A percentile compares a stretch with the other conserved stretches of the same genome.
These are phyloP conservation scores for Aspergillus ellipticus DNA, from an alignment of 495 filamentous ascomycete genomes.

Conservation along the genomic window DNA sequence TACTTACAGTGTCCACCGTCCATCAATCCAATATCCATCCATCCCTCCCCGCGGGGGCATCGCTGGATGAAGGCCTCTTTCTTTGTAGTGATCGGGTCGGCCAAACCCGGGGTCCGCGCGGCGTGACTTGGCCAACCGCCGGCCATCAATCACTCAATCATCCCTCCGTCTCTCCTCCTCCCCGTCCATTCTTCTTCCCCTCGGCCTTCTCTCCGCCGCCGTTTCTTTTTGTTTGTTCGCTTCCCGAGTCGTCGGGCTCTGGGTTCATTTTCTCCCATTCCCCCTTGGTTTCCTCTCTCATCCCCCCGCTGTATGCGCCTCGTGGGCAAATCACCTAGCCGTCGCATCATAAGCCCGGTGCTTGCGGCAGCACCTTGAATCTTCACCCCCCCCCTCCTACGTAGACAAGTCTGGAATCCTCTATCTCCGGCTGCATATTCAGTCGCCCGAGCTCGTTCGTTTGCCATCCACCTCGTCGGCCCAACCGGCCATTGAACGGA, in stretches of 20 bases:
- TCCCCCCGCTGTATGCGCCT: conserved; percentile 12
- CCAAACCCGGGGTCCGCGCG: conserved; percentile 10
- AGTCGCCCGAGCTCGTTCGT: background rate
- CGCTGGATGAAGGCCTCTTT: no score
- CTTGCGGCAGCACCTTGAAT: background rate
- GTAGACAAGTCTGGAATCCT: conserved; percentile 8
- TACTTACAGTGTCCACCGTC: no score
- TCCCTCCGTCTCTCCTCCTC: conserved; percentile 16
- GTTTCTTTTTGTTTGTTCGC: background rate
- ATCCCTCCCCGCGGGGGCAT: no score
- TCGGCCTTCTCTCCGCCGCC: background rate
- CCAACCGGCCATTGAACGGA: conserved; percentile 11
- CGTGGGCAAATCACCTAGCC: conserved; percentile 7
- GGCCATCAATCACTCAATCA: no score
- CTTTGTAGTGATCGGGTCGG: conserved; percentile 9
- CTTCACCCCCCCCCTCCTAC: conserved; percentile 1
- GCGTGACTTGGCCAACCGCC: conserved; percentile 6
- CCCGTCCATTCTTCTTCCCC: background rate
- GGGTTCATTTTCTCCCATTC: background rate
- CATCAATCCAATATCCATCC: no score
- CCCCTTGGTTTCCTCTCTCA: conserved; percentile 3
- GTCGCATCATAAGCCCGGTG: conserved; percentile 8
- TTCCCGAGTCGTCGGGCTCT: background rate
- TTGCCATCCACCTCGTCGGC: background rate
- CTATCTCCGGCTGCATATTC: conserved; percentile 2